These are phyloP conservation scores for Tanozyma kutaoensis DNA, from an alignment of 805 yeast genomes.

Conservation along the genomic window DNA sequence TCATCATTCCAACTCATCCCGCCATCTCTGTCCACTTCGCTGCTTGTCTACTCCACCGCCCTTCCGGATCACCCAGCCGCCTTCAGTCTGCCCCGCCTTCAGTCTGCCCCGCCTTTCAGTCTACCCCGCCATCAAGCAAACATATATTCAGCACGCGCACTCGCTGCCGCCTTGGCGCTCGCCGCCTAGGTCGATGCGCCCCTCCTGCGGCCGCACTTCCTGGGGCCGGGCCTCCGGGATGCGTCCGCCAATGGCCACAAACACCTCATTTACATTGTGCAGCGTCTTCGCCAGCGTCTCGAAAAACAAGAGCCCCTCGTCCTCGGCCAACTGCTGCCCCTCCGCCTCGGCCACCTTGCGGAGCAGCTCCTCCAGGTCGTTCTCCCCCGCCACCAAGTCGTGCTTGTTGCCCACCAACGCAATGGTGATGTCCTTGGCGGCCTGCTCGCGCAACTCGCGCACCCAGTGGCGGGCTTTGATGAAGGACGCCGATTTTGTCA, in stretches of 20 bases:
- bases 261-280: conserved; percentile 80
- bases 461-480: conserved; percentile 67
- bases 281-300: conserved; percentile 94
- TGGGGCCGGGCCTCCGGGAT: too few relatives aligned
- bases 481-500: conserved; percentile 55
- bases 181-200: too few relatives aligned
- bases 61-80: too few relatives aligned
- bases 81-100: too few relatives aligned
- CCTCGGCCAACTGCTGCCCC: conserved; percentile 78
- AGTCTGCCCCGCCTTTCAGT: too few relatives aligned
- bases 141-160: too few relatives aligned
- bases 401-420: conserved; percentile 73
- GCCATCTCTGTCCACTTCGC: too few relatives aligned
- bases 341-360: conserved; percentile 80
- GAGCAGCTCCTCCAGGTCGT: conserved; percentile 39
- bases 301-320: conserved; percentile 79
- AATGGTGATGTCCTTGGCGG: conserved; percentile 59
- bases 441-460: conserved; percentile 71
- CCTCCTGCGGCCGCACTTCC: too few relatives aligned
- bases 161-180: too few relatives aligned
- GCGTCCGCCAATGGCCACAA: conserved; percentile 77
- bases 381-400: conserved; percentile 41
- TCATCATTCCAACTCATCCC: too few relatives aligned
- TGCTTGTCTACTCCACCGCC: too few relatives aligned
- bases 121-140: too few relatives aligned